Conservation (phyloP, 306 rosid genomes). For the Datisca glomerata region DNA sequence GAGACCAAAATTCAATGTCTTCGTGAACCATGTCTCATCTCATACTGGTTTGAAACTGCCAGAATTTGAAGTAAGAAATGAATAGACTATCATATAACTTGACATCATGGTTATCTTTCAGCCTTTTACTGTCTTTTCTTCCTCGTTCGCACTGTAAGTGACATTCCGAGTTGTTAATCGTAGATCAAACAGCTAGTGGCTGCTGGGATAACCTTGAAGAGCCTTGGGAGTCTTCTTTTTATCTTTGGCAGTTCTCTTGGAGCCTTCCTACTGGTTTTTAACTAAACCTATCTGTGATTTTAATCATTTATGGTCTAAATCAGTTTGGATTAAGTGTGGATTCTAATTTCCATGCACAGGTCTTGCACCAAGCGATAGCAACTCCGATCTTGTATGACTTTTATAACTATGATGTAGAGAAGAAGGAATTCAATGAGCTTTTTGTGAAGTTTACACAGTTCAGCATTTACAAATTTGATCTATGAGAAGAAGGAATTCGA, state of each 20-base stretch:
- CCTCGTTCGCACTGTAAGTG: not conserved
- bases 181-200: constrained; percentile 38
- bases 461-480: not conserved
- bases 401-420: constrained; percentile 52
- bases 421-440: constrained; percentile 40
- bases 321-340: not conserved
- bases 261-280: constrained; percentile 53
- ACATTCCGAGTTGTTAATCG: constrained; percentile 8
- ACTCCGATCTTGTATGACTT: constrained; percentile 53
- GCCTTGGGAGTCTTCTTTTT: constrained; percentile 45
- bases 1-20: constrained; percentile 32
- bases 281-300: constrained; percentile 1
- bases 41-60: constrained; percentile 39
- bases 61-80: constrained; percentile 33
- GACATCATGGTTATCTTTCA: not conserved
- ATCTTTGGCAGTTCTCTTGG: constrained; percentile 45
- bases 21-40: constrained; percentile 20
- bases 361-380: constrained; percentile 44
- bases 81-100: not conserved
- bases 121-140: not conserved
- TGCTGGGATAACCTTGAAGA: constrained; percentile 40
- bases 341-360: constrained; percentile 17
- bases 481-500: no score
- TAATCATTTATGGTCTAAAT: not conserved
- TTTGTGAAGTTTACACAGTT: constrained; percentile 59